Base-by-base conservation (phyloP, 345 rosid genomes). In the Pistacia integerrima region DNA sequence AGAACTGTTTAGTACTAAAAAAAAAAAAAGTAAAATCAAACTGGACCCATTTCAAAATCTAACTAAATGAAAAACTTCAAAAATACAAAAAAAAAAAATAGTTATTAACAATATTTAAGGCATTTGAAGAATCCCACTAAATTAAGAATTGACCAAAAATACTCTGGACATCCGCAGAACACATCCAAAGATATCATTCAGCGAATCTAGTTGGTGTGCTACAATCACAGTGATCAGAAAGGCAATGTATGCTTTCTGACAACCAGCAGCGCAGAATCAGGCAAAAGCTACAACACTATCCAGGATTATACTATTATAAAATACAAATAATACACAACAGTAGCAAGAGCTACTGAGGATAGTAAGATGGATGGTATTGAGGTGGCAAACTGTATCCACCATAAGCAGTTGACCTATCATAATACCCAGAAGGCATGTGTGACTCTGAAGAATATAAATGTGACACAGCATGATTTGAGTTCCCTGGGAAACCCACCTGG, bases 301-400 rank as follows among this genome's bases (percentile, higher is more conserved):
- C 28, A 13, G 16, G 63, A 36, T 48, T 51, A 25, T 60, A 67
- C 71, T 71, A 60, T 25, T 61, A 61, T 28, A 55, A 44, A 20
- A 49, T 30, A 60, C 54, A 72, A 30, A 55, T 35, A 20, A 49
- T 30, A 60, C 54, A 72, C 20, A 65, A 68, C n/a, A 75, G 76
- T 7, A 17, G 46, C 4, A 22, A 67, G 7, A 78, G 59, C 82
- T 91, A 90, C 77, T 76, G 83, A 63, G 90, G 82, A 80, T 87
- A 80, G 80, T 89, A 86, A 73, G 89, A 62, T 22, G 86, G 87
- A 61, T 82, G 85, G 76, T 82, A 83, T 46, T 82, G 90, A 71
- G 84, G 80, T 38, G 88, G 89, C 78, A 82, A 72, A 78, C 80
- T 74, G 73, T 84, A 86, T 67, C 82, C 87, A 76, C 80, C 83